Conservation (phyloP, 495 filamentous ascomycete genomes). For the Aspergillus cristatus region DNA sequence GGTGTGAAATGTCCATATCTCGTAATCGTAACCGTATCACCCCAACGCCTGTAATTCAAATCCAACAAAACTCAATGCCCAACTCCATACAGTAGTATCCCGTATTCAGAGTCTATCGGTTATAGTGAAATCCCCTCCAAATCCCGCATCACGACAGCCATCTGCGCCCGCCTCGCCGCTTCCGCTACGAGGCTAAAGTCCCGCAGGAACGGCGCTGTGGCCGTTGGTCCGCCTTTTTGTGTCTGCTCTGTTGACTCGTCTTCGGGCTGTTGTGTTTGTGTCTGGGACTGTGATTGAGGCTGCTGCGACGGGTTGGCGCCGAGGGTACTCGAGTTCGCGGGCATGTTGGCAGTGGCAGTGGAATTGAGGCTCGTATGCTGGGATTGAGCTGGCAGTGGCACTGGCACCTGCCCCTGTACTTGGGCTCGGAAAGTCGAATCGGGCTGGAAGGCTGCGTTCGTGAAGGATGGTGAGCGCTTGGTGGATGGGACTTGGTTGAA, state of each 20-base stretch:
- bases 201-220: constrained; percentile 54
- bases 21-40: too few relatives aligned
- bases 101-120: too few relatives aligned
- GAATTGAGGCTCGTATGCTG: neutral
- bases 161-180: constrained; percentile 85
- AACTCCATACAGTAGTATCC: too few relatives aligned
- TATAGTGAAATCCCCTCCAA: constrained; percentile 47
- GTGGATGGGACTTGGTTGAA: neutral
- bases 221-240: constrained; percentile 37
- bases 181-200: constrained; percentile 88
- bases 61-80: too few relatives aligned
- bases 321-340: neutral
- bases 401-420: neutral
- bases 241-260: constrained; percentile 12
- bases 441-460: neutral
- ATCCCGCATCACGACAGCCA: constrained; percentile 79
- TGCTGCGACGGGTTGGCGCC: neutral
- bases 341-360: neutral
- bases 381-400: neutral
- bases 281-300: neutral
- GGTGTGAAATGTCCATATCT: too few relatives aligned
- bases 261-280: constrained; percentile 5
- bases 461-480: neutral
- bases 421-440: neutral
- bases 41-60: too few relatives aligned